These are phyloP conservation scores for Phytophthora fragariaefolia DNA, from an alignment of 352 stramenopile species.

Conservation along the genomic window DNA sequence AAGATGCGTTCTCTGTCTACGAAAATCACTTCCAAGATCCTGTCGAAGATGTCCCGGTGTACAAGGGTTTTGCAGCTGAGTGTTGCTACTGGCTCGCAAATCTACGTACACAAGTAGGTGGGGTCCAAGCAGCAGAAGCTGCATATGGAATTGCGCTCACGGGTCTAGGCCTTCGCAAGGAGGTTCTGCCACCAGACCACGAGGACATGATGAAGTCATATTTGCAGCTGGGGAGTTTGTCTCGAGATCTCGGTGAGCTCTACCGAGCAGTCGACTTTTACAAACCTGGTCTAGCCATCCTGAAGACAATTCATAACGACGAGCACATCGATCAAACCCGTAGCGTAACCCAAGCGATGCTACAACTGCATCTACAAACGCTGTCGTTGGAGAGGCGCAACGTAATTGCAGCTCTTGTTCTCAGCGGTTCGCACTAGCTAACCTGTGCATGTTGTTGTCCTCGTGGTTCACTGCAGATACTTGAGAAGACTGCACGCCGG, in stretches of 20 bases:
- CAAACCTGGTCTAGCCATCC: conserved; percentile 34
- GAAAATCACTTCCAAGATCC: conserved; percentile 47
- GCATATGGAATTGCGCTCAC: conserved; percentile 54
- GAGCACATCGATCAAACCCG: conserved; percentile 40
- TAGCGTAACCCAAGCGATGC: conserved; percentile 46
- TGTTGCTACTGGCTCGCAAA: conserved; percentile 55
- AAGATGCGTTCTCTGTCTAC: conserved; percentile 66
- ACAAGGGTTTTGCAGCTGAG: conserved; percentile 36
- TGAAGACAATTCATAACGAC: conserved; percentile 40
- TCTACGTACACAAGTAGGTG: conserved; percentile 23
- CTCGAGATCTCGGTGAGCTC: conserved; percentile 47
- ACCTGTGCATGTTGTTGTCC: conserved; percentile 4
- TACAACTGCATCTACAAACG: conserved; percentile 47
- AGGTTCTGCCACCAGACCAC: conserved; percentile 35
- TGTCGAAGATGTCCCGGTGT: conserved; percentile 22
- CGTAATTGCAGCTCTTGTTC: conserved; percentile 25
- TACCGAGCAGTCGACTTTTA: conserved; percentile 69
- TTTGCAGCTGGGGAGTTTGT: conserved; percentile 54
- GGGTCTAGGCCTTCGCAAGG: conserved; percentile 44
- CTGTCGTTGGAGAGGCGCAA: conserved; percentile 44
- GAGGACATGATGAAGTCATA: conserved; percentile 47
- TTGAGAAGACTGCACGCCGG: conserved; percentile 47
- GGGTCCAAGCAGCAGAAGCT: conserved; percentile 32
- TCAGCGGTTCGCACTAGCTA: conserved; percentile 5
- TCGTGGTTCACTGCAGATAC: conserved; percentile 38